Conservation (phyloP, 345 rosid genomes). For the Jatropha curcas region DNA sequence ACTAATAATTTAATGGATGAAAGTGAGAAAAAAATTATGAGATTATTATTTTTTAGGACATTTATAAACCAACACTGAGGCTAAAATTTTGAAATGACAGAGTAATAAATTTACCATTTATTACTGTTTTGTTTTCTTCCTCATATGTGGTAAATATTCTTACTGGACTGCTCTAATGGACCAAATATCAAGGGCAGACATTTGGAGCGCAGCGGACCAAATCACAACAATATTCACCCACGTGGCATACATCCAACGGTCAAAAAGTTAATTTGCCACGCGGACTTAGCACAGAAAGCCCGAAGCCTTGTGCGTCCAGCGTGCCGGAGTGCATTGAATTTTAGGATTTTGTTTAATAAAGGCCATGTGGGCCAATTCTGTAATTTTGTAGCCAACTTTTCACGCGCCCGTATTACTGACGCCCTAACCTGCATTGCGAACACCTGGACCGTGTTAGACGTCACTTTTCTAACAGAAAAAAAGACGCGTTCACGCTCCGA, state of each 20-base stretch:
- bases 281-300: background rate
- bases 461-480: background rate
- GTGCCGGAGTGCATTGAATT: slow-evolving; percentile 21
- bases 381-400: background rate
- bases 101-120: too few species aligned
- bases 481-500: background rate
- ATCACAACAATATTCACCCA: background rate
- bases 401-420: background rate
- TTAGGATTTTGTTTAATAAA: background rate
- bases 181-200: too few species aligned
- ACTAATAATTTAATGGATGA: too few species aligned
- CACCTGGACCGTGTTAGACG: background rate
- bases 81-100: too few species aligned
- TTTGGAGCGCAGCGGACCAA: background rate
- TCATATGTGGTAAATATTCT: too few species aligned
- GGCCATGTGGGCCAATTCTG: background rate
- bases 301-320: background rate
- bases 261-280: background rate
- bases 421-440: background rate
- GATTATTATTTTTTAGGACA: too few species aligned
- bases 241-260: slow-evolving; percentile 12
- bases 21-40: too few species aligned
- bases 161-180: too few species aligned
- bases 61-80: too few species aligned
- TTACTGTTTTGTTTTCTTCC: too few species aligned